These are phyloP conservation scores for Myotisia sp. DNA, from an alignment of 2,329 filamentous ascomycete genomes.

Conservation along the genomic window DNA sequence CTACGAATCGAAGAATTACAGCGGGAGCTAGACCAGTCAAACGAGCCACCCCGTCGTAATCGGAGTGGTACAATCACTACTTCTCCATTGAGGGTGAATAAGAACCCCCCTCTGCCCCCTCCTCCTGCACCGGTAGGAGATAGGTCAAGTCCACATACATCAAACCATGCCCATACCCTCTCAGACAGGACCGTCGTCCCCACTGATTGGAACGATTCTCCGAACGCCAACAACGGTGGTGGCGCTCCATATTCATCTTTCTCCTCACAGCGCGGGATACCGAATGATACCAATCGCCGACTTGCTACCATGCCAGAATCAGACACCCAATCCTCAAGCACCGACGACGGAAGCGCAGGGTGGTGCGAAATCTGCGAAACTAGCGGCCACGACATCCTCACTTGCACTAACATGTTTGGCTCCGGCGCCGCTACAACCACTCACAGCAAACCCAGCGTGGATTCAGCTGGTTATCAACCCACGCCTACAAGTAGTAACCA, in stretches of 20 bases:
- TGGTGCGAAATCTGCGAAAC: slow-evolving; percentile 97
- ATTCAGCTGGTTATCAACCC: slow-evolving; percentile 1
- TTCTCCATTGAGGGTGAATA: slow-evolving; percentile 22
- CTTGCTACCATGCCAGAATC: slow-evolving; percentile 29
- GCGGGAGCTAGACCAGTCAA: slow-evolving; percentile 48
- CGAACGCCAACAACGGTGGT: slow-evolving; percentile 12
- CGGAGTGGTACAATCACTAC: slow-evolving; percentile 26
- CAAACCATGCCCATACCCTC: slow-evolving; percentile 26
- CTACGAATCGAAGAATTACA: slow-evolving; percentile 72
- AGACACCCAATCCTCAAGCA: slow-evolving; percentile 41
- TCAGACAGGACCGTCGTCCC: slow-evolving; percentile 32
- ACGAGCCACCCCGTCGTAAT: slow-evolving; percentile 16
- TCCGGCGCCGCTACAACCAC: slow-evolving; percentile 14
- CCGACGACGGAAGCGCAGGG: slow-evolving; percentile 57
- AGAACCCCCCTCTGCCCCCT: slow-evolving; percentile 12
- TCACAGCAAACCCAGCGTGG: slow-evolving; percentile 13
- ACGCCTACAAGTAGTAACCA: not conserved
- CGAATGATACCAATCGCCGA: slow-evolving; percentile 19
- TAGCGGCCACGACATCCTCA: slow-evolving; percentile 80
- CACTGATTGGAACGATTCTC: slow-evolving; percentile 26
- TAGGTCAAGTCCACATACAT: slow-evolving; percentile 15
- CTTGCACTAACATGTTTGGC: slow-evolving; percentile 80
- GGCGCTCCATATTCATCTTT: slow-evolving; percentile 15
- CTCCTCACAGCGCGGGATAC: slow-evolving; percentile 16
- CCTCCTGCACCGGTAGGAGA: slow-evolving; percentile 19